These are phyloP conservation scores for Streptanthus diversifolius DNA, from an alignment of 345 rosid genomes.

Conservation along the genomic window DNA sequence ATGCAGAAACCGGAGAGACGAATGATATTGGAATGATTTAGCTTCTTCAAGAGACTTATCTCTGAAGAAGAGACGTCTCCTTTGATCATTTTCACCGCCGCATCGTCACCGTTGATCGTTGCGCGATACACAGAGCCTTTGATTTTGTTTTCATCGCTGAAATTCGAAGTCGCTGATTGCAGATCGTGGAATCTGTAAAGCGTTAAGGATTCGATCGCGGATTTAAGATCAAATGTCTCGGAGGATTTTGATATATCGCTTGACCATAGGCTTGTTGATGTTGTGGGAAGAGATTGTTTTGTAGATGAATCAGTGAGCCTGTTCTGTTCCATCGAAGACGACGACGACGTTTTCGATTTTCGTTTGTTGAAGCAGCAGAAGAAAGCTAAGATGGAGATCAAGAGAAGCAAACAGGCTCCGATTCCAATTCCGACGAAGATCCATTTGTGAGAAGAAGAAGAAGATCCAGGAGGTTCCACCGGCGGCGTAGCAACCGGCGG, in stretches of 20 bases:
- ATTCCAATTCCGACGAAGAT: conserved; percentile 54
- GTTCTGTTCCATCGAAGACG: conserved; percentile 20
- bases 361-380: conserved; percentile 37
- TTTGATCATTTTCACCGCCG: conserved; percentile 78
- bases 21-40: conserved; percentile 71
- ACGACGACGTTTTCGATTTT: background rate
- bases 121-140: conserved; percentile 68
- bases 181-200: conserved; percentile 58
- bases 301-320: conserved; percentile 33
- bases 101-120: conserved; percentile 61
- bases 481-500: conserved; percentile 34
- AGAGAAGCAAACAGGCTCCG: conserved; percentile 44
- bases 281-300: conserved; percentile 32
- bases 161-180: conserved; percentile 52
- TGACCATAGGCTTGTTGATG: conserved; percentile 38
- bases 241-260: conserved; percentile 36
- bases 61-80: conserved; percentile 66
- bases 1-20: conserved; percentile 86
- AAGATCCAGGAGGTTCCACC: conserved; percentile 5
- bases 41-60: conserved; percentile 73
- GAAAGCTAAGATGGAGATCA: conserved; percentile 33
- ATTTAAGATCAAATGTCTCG: conserved; percentile 36
- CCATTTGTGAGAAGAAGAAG: conserved; percentile 57
- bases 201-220: conserved; percentile 61
- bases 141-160: conserved; percentile 56